These are phyloP conservation scores for Coniosporium tulheliwenetii DNA, from an alignment of 2,329 filamentous ascomycete species.

Conservation along the genomic window DNA sequence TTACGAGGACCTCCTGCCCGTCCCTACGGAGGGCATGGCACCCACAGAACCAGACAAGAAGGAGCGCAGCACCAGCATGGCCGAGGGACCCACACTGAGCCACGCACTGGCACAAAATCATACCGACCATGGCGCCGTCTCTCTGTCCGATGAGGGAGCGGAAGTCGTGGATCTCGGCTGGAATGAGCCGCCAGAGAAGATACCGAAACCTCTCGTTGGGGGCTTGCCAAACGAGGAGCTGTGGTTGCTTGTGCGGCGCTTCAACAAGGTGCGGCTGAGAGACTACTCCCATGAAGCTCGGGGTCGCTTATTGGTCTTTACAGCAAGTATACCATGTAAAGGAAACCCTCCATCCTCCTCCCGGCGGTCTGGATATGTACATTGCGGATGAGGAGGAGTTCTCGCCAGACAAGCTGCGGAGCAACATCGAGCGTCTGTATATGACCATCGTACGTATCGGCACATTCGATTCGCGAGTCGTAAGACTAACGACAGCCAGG, in stretches of 20 bases:
- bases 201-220: conserved; percentile 46
- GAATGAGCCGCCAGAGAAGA: conserved; percentile 42
- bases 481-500: conserved; percentile 10
- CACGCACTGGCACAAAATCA: conserved; percentile 28
- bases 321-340: conserved; percentile 58
- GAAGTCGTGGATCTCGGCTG: conserved; percentile 56
- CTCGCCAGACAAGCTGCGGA: conserved; percentile 66
- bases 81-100: conserved; percentile 27
- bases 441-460: conserved; percentile 45
- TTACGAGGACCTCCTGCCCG: conserved; percentile 14
- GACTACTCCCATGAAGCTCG: not conserved
- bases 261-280: conserved; percentile 45
- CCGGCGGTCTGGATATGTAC: conserved; percentile 62
- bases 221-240: conserved; percentile 58
- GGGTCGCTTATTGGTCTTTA: conserved; percentile 9
- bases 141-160: conserved; percentile 16
- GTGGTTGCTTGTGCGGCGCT: conserved; percentile 55
- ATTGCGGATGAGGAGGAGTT: conserved; percentile 74
- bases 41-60: conserved; percentile 15
- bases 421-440: conserved; percentile 65
- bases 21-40: conserved; percentile 14
- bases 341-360: conserved; percentile 41
- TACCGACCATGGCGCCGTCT: conserved; percentile 25
- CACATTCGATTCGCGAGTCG: not conserved
- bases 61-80: conserved; percentile 15